A percentile compares a stretch with the other conserved stretches of the same genome.
Conservation (phyloP, 768 basidiomycete species). For the Tylopilus sp. region DNA sequence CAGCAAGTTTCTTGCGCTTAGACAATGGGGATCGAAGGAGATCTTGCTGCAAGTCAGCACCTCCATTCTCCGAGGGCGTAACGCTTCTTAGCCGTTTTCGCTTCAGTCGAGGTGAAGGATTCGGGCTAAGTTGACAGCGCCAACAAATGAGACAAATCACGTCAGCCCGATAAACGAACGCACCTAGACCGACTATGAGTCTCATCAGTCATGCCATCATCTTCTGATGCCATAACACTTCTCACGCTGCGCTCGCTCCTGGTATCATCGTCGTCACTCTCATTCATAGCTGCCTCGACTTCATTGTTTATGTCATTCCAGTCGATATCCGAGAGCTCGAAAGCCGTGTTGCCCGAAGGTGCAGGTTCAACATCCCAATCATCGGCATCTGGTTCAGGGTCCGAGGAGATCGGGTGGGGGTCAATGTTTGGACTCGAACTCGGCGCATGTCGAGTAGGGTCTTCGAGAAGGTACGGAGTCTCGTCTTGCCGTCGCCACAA, state of each 20-base stretch:
- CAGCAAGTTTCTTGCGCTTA: conserved; percentile 75
- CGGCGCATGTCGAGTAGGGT: conserved; percentile 41
- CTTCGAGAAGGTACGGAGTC: conserved; percentile 68
- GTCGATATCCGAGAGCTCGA: conserved; percentile 63
- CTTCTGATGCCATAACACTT: conserved; percentile 46
- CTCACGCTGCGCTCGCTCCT: conserved; percentile 40
- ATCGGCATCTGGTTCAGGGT: conserved; percentile 64
- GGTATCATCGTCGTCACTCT: conserved; percentile 52
- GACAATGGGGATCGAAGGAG: conserved; percentile 64
- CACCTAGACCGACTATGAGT: conserved; percentile 45
- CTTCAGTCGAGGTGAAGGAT: conserved; percentile 42
- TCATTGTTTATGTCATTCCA: conserved; percentile 86
- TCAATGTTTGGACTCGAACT: conserved; percentile 45
- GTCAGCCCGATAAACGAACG: conserved; percentile 23
- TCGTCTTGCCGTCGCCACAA: conserved; percentile 85
- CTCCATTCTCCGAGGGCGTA: conserved; percentile 63
- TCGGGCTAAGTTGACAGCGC: conserved; percentile 31
- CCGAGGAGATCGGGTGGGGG: conserved; percentile 55
- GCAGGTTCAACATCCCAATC: conserved; percentile 56
- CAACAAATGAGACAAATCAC: conserved; percentile 4
- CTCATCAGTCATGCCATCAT: conserved; percentile 48
- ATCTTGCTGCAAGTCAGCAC: conserved; percentile 38
- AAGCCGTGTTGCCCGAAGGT: conserved; percentile 29
- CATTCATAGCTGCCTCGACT: conserved; percentile 82
- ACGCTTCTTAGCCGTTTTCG: conserved; percentile 71